phyloP scores from a whole-genome alignment of 768 basidiomycete genomes.

The Strobilomyces dryophilus region DNA sequence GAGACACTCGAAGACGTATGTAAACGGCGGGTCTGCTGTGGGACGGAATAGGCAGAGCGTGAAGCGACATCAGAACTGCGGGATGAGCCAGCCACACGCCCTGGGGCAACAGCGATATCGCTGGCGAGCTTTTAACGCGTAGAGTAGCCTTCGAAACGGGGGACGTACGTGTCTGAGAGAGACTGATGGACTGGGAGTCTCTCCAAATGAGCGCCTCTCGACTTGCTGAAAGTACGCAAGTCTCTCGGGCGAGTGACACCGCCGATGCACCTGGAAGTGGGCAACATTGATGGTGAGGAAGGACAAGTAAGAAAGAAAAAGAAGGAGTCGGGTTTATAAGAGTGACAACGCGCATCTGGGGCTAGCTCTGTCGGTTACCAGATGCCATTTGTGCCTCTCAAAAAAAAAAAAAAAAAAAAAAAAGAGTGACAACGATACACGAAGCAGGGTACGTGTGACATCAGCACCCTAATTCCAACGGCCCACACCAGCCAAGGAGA shows the following conservation, averaged over 20 bases:
- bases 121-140: conserved; percentile 33
- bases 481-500: not conserved
- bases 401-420: too few species aligned
- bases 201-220: conserved; percentile 30
- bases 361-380: too few species aligned
- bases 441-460: conserved; percentile 14
- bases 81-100: conserved; percentile 16
- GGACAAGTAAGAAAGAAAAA: not conserved
- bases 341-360: not conserved
- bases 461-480: conserved; percentile 13
- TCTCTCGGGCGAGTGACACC: conserved; percentile 38
- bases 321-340: conserved; percentile 5
- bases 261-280: conserved; percentile 32
- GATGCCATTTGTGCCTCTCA: too few species aligned
- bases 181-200: conserved; percentile 25
- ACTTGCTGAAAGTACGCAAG: conserved; percentile 35
- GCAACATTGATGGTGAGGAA: conserved; percentile 10
- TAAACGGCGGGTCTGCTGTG: conserved; percentile 19
- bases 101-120: conserved; percentile 29
- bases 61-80: not conserved
- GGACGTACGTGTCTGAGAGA: conserved; percentile 34
- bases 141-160: conserved; percentile 27
- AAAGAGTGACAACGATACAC: not conserved
- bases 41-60: not conserved
- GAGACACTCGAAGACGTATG: conserved; percentile 18